Evolutionary conservation across 768 basidiomycete species (phyloP).

Genomic region (Lactarius sp.): DNA sequence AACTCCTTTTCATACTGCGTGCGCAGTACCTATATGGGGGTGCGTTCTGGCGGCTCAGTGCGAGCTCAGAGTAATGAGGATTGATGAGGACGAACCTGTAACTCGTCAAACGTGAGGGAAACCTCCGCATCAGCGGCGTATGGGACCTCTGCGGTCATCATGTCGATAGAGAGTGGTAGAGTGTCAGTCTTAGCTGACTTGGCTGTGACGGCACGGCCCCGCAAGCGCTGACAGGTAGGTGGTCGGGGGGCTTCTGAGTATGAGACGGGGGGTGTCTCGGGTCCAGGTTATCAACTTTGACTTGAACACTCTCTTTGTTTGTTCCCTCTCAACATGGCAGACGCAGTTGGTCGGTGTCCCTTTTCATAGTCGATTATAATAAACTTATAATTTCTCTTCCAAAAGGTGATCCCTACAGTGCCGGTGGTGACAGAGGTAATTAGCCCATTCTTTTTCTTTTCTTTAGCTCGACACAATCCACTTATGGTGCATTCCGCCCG

Average conservation of each 20-base stretch:
- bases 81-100: slow-evolving; percentile 53
- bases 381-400: neutral
- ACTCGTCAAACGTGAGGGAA: slow-evolving; percentile 83
- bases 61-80: neutral
- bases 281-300: neutral
- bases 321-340: slow-evolving; percentile 14
- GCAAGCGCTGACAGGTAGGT: neutral
- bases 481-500: slow-evolving; percentile 28
- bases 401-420: slow-evolving; percentile 1
- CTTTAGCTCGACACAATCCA: slow-evolving; percentile 24
- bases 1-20: slow-evolving; percentile 88
- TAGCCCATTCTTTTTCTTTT: slow-evolving; percentile 18
- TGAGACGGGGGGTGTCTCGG: slow-evolving; percentile 2
- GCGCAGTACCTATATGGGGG: slow-evolving; percentile 62
- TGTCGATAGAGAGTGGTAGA: neutral
- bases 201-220: neutral
- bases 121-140: slow-evolving; percentile 95
- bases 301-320: neutral
- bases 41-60: neutral
- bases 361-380: neutral
- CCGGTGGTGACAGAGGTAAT: slow-evolving; percentile 22
- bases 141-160: slow-evolving; percentile 78
- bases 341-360: slow-evolving; percentile 14
- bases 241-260: neutral
- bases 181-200: too few species aligned